Percentiles rank a stretch among this genome's conserved stretches.
These are phyloP conservation scores for Chalciporus sp. DNA, from an alignment of 1,284 basidiomycete genomes.

Conservation along the genomic window DNA sequence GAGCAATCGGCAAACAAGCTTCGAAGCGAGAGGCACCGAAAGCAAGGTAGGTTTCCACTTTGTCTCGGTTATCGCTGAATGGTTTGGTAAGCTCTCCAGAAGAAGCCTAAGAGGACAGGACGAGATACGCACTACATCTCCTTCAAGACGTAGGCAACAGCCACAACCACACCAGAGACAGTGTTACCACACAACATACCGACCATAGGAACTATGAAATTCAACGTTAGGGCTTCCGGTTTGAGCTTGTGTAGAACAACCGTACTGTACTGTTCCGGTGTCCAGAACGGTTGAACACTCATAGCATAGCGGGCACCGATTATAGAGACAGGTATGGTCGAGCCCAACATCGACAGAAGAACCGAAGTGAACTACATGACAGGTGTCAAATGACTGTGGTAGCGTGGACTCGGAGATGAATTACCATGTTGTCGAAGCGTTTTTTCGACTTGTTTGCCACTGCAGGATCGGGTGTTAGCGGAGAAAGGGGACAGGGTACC, in stretches of 20 bases:
- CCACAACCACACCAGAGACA: conserved; percentile 73
- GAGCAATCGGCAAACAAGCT: conserved; percentile 76
- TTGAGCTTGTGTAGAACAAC: conserved; percentile 7
- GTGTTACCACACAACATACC: conserved; percentile 88
- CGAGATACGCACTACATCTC: conserved; percentile 57
- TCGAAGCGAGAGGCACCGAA: conserved; percentile 82
- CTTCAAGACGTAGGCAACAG: conserved; percentile 64
- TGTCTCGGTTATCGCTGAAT: conserved; percentile 76
- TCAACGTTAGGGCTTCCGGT: background rate
- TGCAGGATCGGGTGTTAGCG: conserved; percentile 16
- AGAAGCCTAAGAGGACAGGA: background rate
- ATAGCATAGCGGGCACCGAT: conserved; percentile 80
- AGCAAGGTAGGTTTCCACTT: conserved; percentile 81
- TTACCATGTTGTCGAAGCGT: conserved; percentile 74
- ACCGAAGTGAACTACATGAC: conserved; percentile 60
- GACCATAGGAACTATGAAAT: conserved; percentile 70
- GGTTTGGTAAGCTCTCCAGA: background rate
- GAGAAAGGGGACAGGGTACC: background rate
- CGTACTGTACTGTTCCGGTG: conserved; percentile 77
- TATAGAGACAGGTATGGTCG: conserved; percentile 80
- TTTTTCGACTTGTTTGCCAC: conserved; percentile 75
- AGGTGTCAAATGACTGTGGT: conserved; percentile 1
- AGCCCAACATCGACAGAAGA: conserved; percentile 67
- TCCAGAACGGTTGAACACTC: conserved; percentile 78
- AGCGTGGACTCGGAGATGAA: conserved; percentile 10